A percentile compares a stretch with the other conserved stretches of the same genome.
phyloP scores from a whole-genome alignment of 2,329 filamentous ascomycete genomes.

The Alternaria ventricosa region DNA sequence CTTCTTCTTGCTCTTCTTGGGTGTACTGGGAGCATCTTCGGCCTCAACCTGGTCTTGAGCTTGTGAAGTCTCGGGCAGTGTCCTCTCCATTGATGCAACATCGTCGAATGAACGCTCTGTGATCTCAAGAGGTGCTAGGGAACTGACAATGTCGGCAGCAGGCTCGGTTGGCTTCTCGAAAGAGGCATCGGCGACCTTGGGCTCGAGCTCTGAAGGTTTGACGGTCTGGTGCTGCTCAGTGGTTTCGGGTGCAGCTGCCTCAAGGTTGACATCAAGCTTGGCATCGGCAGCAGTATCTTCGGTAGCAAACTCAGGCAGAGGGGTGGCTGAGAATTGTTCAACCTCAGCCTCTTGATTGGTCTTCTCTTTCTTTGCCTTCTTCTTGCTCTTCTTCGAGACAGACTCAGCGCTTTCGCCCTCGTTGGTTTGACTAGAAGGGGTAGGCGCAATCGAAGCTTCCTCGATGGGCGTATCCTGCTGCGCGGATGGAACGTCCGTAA shows the following conservation, averaged over 20 bases:
- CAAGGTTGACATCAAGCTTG: not conserved
- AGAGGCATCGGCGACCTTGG: not conserved
- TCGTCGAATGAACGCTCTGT: not conserved
- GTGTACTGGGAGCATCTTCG: slow-evolving; percentile 1
- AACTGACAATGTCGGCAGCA: not conserved
- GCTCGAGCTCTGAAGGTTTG: not conserved
- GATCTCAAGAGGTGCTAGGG: not conserved
- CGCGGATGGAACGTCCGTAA: not conserved
- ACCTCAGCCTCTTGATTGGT: slow-evolving; percentile 5
- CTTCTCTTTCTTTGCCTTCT: slow-evolving; percentile 26
- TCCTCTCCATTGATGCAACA: not conserved
- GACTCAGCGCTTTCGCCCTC: slow-evolving; percentile 12
- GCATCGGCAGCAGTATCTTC: not conserved
- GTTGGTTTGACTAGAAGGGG: not conserved
- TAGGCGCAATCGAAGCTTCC: not conserved
- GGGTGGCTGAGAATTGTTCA: not conserved
- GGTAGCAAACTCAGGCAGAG: not conserved
- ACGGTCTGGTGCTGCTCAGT: not conserved
- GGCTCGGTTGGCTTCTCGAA: not conserved
- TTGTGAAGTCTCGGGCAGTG: slow-evolving; percentile 2
- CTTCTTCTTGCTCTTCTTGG: slow-evolving; percentile 41
- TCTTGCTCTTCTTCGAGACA: slow-evolving; percentile 24
- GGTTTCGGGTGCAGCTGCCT: not conserved
- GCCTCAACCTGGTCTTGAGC: not conserved
- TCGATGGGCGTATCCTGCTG: not conserved